A percentile compares a stretch with the other conserved stretches of the same genome.
Evolutionary conservation across 2,329 filamentous ascomycete genomes (phyloP).

Genomic region (Nemania sp.): DNA sequence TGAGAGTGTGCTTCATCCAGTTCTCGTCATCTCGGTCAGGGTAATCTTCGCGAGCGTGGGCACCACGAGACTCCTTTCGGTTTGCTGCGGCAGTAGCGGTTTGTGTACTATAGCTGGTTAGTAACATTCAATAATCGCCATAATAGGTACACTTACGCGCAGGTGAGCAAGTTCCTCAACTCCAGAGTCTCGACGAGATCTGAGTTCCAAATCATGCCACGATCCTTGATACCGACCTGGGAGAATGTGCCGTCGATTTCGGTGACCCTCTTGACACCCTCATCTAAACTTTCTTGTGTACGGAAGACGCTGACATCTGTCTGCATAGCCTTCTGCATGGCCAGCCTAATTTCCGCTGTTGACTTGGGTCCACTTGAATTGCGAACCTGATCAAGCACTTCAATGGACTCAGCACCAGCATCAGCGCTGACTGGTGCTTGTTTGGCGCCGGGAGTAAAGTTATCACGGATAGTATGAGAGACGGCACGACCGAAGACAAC

Average conservation of each 20-base stretch:
- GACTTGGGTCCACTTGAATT: slow-evolving; percentile 86
- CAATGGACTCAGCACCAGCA: slow-evolving; percentile 88
- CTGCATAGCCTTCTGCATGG: slow-evolving; percentile 99
- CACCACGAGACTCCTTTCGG: slow-evolving; percentile 96
- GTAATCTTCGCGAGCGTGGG: slow-evolving; percentile 96
- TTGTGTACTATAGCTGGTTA: slow-evolving; percentile 73
- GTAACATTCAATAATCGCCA: slow-evolving; percentile 4
- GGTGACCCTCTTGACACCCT: slow-evolving; percentile 89
- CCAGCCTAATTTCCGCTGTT: slow-evolving; percentile 87
- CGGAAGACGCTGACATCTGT: slow-evolving; percentile 97
- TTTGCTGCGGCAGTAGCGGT: slow-evolving; percentile 91
- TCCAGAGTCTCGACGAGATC: slow-evolving; percentile 97
- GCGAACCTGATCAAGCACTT: slow-evolving; percentile 85
- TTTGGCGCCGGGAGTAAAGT: slow-evolving; percentile 84
- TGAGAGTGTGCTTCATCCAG: slow-evolving; percentile 99
- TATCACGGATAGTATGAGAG: slow-evolving; percentile 96
- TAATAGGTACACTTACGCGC: slow-evolving; percentile 75
- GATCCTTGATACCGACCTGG: slow-evolving; percentile 94
- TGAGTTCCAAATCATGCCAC: slow-evolving; percentile 99
- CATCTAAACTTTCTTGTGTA: slow-evolving; percentile 91
- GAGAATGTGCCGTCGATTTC: slow-evolving; percentile 84
- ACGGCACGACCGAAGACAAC: slow-evolving; percentile 98
- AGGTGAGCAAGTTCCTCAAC: slow-evolving; percentile 93
- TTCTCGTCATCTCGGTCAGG: slow-evolving; percentile 94
- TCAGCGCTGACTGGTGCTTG: slow-evolving; percentile 85